A percentile compares a stretch with the other conserved stretches of the same genome.
Conservation (phyloP, 306 rosid genomes). For the Sicyos baderoa region DNA sequence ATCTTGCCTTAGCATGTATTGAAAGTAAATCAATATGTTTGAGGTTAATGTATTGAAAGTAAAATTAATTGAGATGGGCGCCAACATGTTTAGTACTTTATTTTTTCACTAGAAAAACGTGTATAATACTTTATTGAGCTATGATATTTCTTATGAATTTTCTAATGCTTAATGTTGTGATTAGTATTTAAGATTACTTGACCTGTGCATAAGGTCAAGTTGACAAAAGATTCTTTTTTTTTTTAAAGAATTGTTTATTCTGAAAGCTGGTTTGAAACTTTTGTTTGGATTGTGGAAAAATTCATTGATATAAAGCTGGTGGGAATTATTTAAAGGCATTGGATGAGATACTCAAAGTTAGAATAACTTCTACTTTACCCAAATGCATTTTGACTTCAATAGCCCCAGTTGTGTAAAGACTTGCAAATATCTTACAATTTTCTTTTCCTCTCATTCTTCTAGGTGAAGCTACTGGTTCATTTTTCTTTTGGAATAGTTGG, state of each 20-base stretch:
- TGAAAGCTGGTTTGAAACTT: conserved; percentile 1
- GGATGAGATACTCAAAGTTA: conserved; percentile 35
- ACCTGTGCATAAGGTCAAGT: neutral
- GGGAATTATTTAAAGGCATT: conserved; percentile 35
- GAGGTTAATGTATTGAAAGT: neutral
- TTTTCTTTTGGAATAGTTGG: neutral
- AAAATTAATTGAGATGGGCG: neutral
- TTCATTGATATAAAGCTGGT: conserved; percentile 25
- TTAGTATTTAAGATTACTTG: neutral
- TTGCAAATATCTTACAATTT: neutral
- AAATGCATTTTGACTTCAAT: conserved; percentile 25
- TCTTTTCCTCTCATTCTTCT: neutral
- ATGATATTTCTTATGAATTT: neutral
- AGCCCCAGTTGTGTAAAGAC: neutral
- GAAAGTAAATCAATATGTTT: neutral
- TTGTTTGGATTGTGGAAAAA: conserved; percentile 15
- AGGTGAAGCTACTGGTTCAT: neutral
- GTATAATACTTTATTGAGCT: neutral
- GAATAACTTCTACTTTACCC: conserved; percentile 38
- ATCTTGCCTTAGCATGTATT: no score
- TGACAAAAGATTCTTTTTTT: no score
- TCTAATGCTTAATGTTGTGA: neutral
- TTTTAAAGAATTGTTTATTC: neutral
- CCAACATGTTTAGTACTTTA: neutral
- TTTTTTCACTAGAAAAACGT: neutral